A percentile compares a stretch with the other conserved stretches of the same genome.
Evolutionary conservation across 331 rosid species (phyloP).

Genomic region (Acacia pycnantha): DNA sequence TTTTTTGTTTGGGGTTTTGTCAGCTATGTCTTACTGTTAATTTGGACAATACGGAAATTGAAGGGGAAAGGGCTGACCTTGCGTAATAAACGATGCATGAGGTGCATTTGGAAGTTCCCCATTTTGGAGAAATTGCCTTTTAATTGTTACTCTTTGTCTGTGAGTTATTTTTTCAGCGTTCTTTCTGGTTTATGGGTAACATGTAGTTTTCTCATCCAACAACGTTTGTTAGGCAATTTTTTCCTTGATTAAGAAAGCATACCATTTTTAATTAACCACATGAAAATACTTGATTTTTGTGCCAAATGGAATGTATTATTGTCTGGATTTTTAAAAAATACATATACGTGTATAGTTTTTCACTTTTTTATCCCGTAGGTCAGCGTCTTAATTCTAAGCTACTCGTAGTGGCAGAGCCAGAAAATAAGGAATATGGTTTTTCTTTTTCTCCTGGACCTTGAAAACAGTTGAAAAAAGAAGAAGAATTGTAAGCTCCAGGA

Average conservation of each 20-base stretch:
- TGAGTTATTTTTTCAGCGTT: not conserved
- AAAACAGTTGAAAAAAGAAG: not conserved
- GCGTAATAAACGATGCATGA: not conserved
- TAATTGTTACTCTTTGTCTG: not conserved
- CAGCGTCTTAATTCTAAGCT: not conserved
- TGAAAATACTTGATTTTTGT: not conserved
- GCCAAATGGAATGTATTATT: not conserved
- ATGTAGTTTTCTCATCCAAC: slow-evolving; percentile 25
- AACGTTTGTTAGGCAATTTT: not conserved
- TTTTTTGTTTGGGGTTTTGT: too few species aligned
- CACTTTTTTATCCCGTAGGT: not conserved
- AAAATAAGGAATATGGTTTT: not conserved
- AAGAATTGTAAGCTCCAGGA: too few species aligned
- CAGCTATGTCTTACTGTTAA: too few species aligned
- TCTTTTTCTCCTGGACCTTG: not conserved
- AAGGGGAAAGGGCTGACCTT: not conserved
- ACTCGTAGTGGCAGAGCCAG: not conserved
- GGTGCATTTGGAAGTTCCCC: not conserved
- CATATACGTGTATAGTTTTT: not conserved
- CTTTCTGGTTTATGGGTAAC: not conserved
- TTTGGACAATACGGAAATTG: not conserved
- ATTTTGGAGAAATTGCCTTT: not conserved
- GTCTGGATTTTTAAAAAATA: not conserved
- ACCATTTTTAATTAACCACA: not conserved
- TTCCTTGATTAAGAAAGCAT: not conserved